Evolutionary conservation across 306 rosid genomes (phyloP), one percentile per base, ranked within the genome.

Genomic region (Quercus engelmannii): DNA sequence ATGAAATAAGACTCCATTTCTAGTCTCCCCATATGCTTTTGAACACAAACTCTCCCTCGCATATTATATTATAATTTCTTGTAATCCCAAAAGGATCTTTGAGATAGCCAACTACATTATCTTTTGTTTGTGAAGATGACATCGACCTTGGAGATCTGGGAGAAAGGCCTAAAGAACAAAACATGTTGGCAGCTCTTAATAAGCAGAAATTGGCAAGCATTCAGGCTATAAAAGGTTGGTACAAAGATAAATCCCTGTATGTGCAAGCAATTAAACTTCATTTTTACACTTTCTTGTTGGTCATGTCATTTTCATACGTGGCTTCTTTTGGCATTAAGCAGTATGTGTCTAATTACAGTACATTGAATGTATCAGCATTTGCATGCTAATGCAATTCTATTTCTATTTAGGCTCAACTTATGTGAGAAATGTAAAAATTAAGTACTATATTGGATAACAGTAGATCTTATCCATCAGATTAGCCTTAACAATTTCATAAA

Each of bases 121-220:
- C 14, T 72, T 69, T 76, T 49, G 58, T 75, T 79, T 69, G 15
- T 75, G 11, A 63, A 91, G 98, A 92, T 88, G 97, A 95, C 87
- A 92, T 90, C 0, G 92, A 87, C 76, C 81, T 90, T 30, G 97
- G 89, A 4, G 85, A 85, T 73, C 82, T 76, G 30, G 85, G 73
- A 73, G 96, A 90, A 79, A 90, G 82, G 70, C 92, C 86, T 10
- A 91, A 92, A 83, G 94, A 89, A 71, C 92, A 87, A 80, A 91
- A 82, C 71, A 83, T 92, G 85, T 79, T 92, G 74, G 85, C 85
- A 74, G 83, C 88, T 81, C 86, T 91, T 18, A 91, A 90, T 79
- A 95, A 87, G 84, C 90, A 90, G 78, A 95, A 91, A 43, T 67
- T 91, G 82, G 81, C 97, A 56, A 90, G 88, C 80, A 92, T 92